Evolutionary conservation across 805 yeast species (phyloP).

Genomic region (Naumovozyma dairenensis): DNA sequence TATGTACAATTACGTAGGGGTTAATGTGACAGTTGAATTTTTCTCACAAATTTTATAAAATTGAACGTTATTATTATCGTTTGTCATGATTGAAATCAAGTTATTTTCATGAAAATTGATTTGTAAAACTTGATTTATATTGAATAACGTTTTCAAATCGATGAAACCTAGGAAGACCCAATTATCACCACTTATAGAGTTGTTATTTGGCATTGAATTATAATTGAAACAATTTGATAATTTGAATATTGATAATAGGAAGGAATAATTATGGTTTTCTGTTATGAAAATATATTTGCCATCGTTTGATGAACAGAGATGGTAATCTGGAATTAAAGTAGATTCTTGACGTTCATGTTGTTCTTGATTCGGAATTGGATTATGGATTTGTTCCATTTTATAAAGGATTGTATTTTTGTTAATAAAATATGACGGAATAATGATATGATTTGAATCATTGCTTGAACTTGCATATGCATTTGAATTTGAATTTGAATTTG

Average conservation of each 20-base stretch:
- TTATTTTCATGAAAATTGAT: no score
- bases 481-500: no score
- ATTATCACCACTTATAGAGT: no score
- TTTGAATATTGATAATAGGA: slow-evolving; percentile 12
- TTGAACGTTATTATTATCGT: no score
- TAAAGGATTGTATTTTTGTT: slow-evolving; percentile 1
- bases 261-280: slow-evolving; percentile 16
- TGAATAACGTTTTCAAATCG: background rate
- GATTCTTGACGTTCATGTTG: background rate
- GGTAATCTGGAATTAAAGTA: background rate
- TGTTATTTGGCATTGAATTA: no score
- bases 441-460: background rate
- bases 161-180: background rate
- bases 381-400: slow-evolving; percentile 1
- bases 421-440: background rate
- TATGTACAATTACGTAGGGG: no score
- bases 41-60: no score
- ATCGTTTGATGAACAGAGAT: background rate
- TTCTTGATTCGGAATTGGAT: background rate
- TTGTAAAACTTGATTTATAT: background rate
- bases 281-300: slow-evolving; percentile 7
- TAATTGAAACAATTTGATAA: slow-evolving; percentile 2
- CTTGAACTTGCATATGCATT: no score
- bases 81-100: no score
- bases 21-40: no score